A percentile compares a stretch with the other conserved stretches of the same genome.
These are phyloP conservation scores for Solanum hybrid DNA, from an alignment of 305 asterid species.

Conservation along the genomic window DNA sequence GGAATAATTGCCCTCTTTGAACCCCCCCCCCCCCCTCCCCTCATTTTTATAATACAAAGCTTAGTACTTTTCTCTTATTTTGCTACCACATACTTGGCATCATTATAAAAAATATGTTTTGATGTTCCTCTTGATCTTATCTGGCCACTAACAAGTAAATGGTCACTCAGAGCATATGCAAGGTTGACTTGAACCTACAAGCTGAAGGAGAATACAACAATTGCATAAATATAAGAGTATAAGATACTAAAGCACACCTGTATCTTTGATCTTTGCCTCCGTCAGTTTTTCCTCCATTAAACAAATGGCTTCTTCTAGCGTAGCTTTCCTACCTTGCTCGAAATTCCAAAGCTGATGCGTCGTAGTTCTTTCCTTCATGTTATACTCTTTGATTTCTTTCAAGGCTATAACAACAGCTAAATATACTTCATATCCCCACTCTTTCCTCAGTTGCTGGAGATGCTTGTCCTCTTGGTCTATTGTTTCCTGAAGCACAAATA, in stretches of 20 bases:
- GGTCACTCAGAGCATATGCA: not conserved
- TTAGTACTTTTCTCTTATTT: not conserved
- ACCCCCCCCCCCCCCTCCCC: not conserved
- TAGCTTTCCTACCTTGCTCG: not conserved
- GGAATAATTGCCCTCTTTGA: not conserved
- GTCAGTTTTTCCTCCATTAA: not conserved
- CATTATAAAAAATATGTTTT: not conserved
- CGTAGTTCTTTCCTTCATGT: not conserved
- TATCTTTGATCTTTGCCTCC: conserved; percentile 3
- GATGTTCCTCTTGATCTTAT: not conserved
- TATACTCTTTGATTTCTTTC: not conserved
- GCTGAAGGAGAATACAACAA: not conserved
- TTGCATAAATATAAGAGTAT: not conserved
- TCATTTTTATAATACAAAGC: not conserved
- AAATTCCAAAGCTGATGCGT: not conserved
- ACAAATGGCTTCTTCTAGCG: not conserved
- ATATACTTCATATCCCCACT: conserved; percentile 1
- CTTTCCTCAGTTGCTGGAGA: not conserved
- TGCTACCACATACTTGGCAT: not conserved
- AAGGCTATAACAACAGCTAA: not conserved
- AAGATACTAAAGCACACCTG: not conserved
- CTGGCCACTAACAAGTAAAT: not conserved
- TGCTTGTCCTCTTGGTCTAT: not conserved
- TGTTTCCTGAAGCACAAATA: not conserved
- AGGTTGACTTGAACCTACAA: not conserved